phyloP scores from a whole-genome alignment of 2,329 filamentous ascomycete genomes.

The Colletotrichum godetiae region DNA sequence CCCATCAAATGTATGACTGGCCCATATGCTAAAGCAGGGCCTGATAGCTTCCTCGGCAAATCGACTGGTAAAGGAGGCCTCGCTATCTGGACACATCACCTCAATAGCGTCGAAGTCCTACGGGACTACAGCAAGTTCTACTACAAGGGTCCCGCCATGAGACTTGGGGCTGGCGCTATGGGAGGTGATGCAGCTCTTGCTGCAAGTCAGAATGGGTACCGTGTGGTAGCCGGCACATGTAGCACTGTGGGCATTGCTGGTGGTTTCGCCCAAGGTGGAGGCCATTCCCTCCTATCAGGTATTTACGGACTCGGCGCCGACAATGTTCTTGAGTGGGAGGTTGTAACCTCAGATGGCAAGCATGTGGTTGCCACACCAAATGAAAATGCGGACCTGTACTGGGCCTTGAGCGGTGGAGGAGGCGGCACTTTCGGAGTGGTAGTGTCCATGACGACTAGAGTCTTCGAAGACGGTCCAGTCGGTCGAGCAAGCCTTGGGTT shows the following conservation, averaged over 20 bases:
- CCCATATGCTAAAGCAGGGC: not conserved
- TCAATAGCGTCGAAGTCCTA: constrained; percentile 41
- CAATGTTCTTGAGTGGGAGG: constrained; percentile 60
- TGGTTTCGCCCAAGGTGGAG: constrained; percentile 65
- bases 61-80: constrained; percentile 49
- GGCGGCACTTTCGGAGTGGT: constrained; percentile 64
- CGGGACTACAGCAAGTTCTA: not conserved
- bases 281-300: constrained; percentile 58
- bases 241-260: constrained; percentile 63
- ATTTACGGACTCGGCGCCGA: constrained; percentile 63
- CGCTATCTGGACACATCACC: constrained; percentile 51
- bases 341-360: constrained; percentile 57
- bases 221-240: constrained; percentile 58
- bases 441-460: constrained; percentile 55
- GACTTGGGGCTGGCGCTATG: constrained; percentile 25
- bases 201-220: constrained; percentile 48
- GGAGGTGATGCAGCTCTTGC: not conserved
- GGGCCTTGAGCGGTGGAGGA: constrained; percentile 64
- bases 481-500: constrained; percentile 39
- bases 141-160: constrained; percentile 41
- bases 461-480: constrained; percentile 18
- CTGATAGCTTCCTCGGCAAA: constrained; percentile 44
- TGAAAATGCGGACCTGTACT: constrained; percentile 63
- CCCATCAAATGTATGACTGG: not conserved
- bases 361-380: constrained; percentile 50